Base-by-base conservation (phyloP, 2,329 filamentous ascomycete species). In the Acephala macrosclerotiorum region DNA sequence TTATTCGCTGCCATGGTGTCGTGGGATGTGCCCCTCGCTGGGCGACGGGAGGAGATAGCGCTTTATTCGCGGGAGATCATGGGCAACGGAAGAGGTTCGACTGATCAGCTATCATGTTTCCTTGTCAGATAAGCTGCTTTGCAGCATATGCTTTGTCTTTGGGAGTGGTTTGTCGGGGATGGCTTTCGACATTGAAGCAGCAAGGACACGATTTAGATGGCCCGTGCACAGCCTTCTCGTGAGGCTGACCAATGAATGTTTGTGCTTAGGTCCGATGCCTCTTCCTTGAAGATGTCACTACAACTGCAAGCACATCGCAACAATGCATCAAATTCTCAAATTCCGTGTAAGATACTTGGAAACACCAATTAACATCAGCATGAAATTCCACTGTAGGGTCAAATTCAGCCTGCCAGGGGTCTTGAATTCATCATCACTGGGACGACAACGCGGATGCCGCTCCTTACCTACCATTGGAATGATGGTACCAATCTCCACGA, bases 371-470 rank as follows among this genome's bases (percentile, higher is more conserved):
- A n/a, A n/a, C n/a, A n/a, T n/a, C n/a, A n/a, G 0, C 76, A 79
- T 57, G 74, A 67, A 0, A 74, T 77, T 6, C 75, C 75, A 0
- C 66, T 78, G 0, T 75, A 74, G 0, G 71, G 72, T 0, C 58
- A 75, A 0, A 77, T 78, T 14, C 69, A 76, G 12, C 75, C 75
- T 0, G 71, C 72, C 0, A 70, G 76, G 1, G 56, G 66, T 0
- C 60, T 75, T 2, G 73, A 76, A 26, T 68, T 78, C 20, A 73
- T 78, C 36, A 74, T 78, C 20, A 71, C 75, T 0, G 78, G 76
- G 36, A 76, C 78, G 18, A 33, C 57, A 45, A 55, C 47, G 35
- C 4, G 8, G 22, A 64, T 66, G 22, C 38, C 64, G 29, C 14
- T 45, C 22, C n/a, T n/a, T n/a, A 63, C 64, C 20, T 68, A 66